phyloP scores from a whole-genome alignment of 176 grass and related monocot genomes.

The Pontederia crassipes region DNA sequence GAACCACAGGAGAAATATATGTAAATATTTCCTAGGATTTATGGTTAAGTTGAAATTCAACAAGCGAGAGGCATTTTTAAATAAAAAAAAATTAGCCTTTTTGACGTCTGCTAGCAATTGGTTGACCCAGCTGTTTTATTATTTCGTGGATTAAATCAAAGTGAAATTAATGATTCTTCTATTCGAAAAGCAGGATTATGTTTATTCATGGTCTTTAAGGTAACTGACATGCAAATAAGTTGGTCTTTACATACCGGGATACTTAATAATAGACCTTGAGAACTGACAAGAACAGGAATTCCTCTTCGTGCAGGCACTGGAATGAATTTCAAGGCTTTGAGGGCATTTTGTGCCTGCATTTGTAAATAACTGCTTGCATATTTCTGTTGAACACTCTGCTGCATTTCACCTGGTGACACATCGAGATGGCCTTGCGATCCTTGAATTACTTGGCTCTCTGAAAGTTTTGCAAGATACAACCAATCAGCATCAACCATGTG shows the following conservation, averaged over 20 bases:
- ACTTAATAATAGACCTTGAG: slow-evolving; percentile 45
- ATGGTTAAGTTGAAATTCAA: no score
- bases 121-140: no score
- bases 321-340: slow-evolving; percentile 58
- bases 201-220: no score
- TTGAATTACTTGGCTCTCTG: slow-evolving; percentile 24
- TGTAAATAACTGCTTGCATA: slow-evolving; percentile 36
- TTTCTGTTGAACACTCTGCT: slow-evolving; percentile 15
- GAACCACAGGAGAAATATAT: no score
- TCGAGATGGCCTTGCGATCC: slow-evolving; percentile 9
- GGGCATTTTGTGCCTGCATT: slow-evolving; percentile 39
- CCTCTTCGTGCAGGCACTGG: slow-evolving; percentile 70
- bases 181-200: no score
- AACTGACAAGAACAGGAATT: slow-evolving; percentile 57
- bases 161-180: no score
- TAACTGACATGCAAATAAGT: no score
- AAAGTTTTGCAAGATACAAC: slow-evolving; percentile 69
- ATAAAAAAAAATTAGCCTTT: no score
- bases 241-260: slow-evolving; percentile 44
- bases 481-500: slow-evolving; percentile 75
- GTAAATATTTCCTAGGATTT: no score
- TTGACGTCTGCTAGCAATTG: no score
- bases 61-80: no score
- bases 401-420: slow-evolving; percentile 13
- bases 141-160: no score